These are phyloP conservation scores for Aspergillus caelatus DNA, from an alignment of 2,329 filamentous ascomycete species.

Conservation along the genomic window DNA sequence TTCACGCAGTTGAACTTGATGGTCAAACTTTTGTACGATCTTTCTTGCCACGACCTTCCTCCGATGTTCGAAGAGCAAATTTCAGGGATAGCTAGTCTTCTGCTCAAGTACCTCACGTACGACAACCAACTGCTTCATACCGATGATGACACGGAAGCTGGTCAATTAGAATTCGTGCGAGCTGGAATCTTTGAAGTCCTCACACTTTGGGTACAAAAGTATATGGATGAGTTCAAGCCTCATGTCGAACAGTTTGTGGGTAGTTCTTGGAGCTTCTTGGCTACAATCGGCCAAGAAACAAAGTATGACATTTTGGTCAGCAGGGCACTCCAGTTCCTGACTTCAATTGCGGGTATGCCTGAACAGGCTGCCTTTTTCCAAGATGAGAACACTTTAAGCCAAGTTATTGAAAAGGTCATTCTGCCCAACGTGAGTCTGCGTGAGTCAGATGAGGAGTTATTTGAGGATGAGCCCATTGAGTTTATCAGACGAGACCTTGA, in stretches of 20 bases:
- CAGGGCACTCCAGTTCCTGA: conserved; percentile 92
- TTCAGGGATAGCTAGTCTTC: conserved; percentile 70
- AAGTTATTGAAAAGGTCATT: conserved; percentile 95
- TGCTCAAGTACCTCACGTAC: conserved; percentile 93
- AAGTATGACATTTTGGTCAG: conserved; percentile 95
- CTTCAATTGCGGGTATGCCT: conserved; percentile 76
- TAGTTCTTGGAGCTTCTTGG: conserved; percentile 88
- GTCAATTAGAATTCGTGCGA: conserved; percentile 82
- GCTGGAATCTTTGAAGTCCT: conserved; percentile 91
- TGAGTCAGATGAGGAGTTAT: conserved; percentile 92
- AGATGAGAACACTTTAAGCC: conserved; percentile 73
- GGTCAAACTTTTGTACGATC: conserved; percentile 90
- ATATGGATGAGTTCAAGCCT: conserved; percentile 86
- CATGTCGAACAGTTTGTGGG: conserved; percentile 83
- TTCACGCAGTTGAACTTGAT: conserved; percentile 86
- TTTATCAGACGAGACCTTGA: conserved; percentile 95
- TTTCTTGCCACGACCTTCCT: conserved; percentile 95
- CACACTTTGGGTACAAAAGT: conserved; percentile 90
- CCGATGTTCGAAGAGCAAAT: conserved; percentile 93
- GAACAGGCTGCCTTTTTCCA: conserved; percentile 86
- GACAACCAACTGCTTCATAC: conserved; percentile 80
- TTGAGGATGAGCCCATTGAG: conserved; percentile 98
- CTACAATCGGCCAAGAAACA: conserved; percentile 79
- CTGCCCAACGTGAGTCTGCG: conserved; percentile 88
- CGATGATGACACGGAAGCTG: conserved; percentile 86